These are phyloP conservation scores for Mycena maculata DNA, from an alignment of 768 basidiomycete species.

Conservation along the genomic window DNA sequence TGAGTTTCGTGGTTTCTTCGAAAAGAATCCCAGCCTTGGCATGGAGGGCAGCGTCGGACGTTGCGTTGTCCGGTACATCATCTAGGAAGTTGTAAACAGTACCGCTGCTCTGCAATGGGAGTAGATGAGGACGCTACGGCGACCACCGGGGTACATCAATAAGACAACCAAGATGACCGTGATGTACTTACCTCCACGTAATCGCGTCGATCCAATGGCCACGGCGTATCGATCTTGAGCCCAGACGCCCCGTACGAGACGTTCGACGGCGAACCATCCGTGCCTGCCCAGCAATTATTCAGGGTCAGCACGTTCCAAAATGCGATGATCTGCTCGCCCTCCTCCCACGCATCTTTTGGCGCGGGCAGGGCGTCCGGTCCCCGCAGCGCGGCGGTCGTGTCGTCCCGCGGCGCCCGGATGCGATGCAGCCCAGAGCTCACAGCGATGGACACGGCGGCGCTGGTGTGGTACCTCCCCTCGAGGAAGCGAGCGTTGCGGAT, in stretches of 20 bases:
- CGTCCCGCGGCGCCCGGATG: slow-evolving; percentile 11
- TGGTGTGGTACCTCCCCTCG: slow-evolving; percentile 54
- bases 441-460: slow-evolving; percentile 50
- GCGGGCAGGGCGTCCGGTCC: neutral
- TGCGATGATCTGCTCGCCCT: slow-evolving; percentile 26
- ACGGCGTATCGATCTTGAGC: slow-evolving; percentile 29
- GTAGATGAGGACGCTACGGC: neutral
- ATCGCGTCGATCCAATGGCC: slow-evolving; percentile 22
- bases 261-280: slow-evolving; percentile 47
- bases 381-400: neutral
- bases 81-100: slow-evolving; percentile 24
- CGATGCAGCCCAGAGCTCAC: slow-evolving; percentile 44
- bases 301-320: slow-evolving; percentile 38
- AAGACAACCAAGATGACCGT: neutral
- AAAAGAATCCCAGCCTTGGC: slow-evolving; percentile 37
- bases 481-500: slow-evolving; percentile 53
- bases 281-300: slow-evolving; percentile 52
- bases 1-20: slow-evolving; percentile 29
- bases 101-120: neutral
- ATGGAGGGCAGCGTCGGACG: slow-evolving; percentile 4
- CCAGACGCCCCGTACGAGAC: slow-evolving; percentile 44
- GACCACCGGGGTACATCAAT: neutral
- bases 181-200: slow-evolving; percentile 14
- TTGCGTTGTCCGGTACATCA: slow-evolving; percentile 5
- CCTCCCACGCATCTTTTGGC: neutral